Evolutionary conservation across 2,329 filamentous ascomycete species (phyloP), one percentile per base, ranked within the genome.

Genomic region (Penicillium hesseltinei): DNA sequence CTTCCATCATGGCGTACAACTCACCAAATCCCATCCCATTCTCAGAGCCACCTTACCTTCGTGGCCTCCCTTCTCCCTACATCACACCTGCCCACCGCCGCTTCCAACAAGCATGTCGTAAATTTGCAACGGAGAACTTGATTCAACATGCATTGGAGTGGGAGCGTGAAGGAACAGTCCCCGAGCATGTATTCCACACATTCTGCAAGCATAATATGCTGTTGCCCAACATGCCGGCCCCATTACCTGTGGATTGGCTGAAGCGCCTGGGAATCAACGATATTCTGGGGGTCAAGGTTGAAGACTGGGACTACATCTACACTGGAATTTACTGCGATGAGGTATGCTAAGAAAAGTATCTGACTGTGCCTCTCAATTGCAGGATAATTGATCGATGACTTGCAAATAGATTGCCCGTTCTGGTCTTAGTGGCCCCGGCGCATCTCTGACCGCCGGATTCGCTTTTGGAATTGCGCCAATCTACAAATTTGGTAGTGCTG

Each of bases 301-400:
- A 91, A 68, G 87, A 92, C 27, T 92, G 87, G 76, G 88, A 90
- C 66, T 86, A 87, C 62, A 77, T 90, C 10, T 88, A 92, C 68
- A 84, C 81, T 0, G 79, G 86, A 53, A 91, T 92, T 50, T 91
- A 87, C 67, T 75, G 77, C 4, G 88, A 91, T 66, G 89, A 90
- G 75, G 80, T 82, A 53, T 19, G 29, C 3, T 10, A 6, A 3
- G 10, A 33, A 17, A 21, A 8, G 0, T 9, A 19, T 21, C 36
- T 10, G 3, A 19, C 9, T 4, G 2, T 0, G 8, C 2, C 39
- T 4, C 17, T 8, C 25, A 4, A 21, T 15, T 33, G 38, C n/a
- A 43, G 10, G 13, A 13, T 36, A 47, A 15, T 48, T 31, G 59
- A 52, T 27, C 5, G 10, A 35, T 25, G 6, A 0, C 19, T 36